Conservation (phyloP, 2,329 filamentous ascomycete genomes). For the Ceratocystis diversiconidia region DNA sequence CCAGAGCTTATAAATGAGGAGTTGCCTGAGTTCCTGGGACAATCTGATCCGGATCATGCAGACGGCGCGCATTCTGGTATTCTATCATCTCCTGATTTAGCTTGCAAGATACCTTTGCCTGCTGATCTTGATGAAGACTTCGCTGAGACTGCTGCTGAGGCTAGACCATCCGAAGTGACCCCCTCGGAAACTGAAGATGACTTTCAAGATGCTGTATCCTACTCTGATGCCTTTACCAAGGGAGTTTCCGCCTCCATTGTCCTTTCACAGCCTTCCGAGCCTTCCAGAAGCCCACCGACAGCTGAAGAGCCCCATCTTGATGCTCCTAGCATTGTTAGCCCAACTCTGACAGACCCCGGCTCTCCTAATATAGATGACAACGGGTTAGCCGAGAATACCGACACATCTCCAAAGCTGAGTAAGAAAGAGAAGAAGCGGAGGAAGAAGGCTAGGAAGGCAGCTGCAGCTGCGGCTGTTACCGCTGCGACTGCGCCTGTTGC, state of each 20-base stretch:
- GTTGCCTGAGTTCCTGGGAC: neutral
- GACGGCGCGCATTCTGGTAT: neutral
- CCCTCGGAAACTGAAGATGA: neutral
- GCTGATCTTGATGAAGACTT: neutral
- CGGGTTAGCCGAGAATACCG: neutral
- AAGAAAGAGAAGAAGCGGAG: constrained; percentile 1
- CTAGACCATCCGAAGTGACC: neutral
- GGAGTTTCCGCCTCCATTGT: neutral
- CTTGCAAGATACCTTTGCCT: neutral
- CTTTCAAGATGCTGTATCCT: neutral
- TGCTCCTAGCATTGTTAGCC: neutral
- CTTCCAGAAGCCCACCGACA: neutral
- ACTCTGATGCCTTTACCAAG: neutral
- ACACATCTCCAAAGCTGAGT: neutral
- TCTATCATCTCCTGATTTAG: neutral
- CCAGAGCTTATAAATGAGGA: neutral
- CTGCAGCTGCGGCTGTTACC: neutral
- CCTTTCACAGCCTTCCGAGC: neutral
- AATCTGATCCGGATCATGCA: neutral
- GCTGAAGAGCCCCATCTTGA: too few relatives aligned
- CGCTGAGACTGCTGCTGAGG: neutral
- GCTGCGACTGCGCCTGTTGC: neutral
- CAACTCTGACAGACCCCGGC: neutral
- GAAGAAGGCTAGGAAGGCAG: constrained; percentile 9
- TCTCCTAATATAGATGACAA: neutral